Base-by-base conservation (phyloP, 1,139 yeast genomes). In the Hansenula sp. region DNA sequence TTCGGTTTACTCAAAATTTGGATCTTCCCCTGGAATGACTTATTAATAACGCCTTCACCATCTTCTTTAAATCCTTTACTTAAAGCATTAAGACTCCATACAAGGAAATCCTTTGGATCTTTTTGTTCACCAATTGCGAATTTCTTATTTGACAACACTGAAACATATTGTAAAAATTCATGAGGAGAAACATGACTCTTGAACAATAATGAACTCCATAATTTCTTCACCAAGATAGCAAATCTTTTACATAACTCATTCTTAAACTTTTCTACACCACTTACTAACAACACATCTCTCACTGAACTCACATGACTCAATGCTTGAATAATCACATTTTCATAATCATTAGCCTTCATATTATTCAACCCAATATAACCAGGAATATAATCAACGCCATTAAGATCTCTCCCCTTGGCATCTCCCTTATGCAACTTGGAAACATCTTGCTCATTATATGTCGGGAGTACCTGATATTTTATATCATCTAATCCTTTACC, bases 351-450 rank as follows among this genome's bases (percentile, higher is more conserved):
- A 8, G 62, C 59, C 35, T 71, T 65, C 39, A 77, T 65, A 49
- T 75, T 75, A 55, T 78, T 80, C 42, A 85, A 52, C 0, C 90
- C 89, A 26, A 84, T 65, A 51, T 65, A 82, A 0, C 95, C 95
- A 3, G 82, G 81, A 4, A 55, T 46, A 51, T 82, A 86, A 7
- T 59, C 45, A 16, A 65, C 61, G 19, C 69, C 70, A 32, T 63
- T 58, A 32, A 80, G 57, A 50, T 78, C 84, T 13, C 47, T 46
- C 3, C 66, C 57, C 29, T 26, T 2, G 35, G 52, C 14, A 26
- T 30, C 17, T 28, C n/a, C 2, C 16, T 19, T 40, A 17, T 66
- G 61, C 5, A 79, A 54, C 2, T 31, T 36, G 2, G 38, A 24
- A 3, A 79, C 52, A n/a, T 65, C 64, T 1, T 58, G 51, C 6